Base-by-base conservation (phyloP, 1,139 yeast genomes). In the Candida gigantensis region DNA sequence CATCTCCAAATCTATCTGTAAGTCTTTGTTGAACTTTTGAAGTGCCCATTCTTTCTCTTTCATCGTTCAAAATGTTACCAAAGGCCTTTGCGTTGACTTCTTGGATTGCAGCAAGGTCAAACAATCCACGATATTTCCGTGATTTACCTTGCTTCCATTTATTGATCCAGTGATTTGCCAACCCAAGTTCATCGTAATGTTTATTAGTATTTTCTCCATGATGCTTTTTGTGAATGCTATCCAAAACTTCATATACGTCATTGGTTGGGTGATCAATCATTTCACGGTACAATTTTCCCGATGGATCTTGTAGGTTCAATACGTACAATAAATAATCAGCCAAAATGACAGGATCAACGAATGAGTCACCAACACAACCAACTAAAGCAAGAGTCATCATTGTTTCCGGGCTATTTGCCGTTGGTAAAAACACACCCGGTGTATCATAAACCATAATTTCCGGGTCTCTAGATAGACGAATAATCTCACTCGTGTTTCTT, bases 361-460 rank as follows among this genome's bases (percentile, higher is more conserved):
- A 71, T 7, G 77, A 73, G 2, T 78, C 66, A 41, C 80, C 81
- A n/a, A 90, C 84, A 39, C 95, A 82, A 1, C 95, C 95, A 14
- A 84, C 79, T 17, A 90, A 62, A 2, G 87, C 74, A 29, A 92
- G 65, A 3, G 84, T 77, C 27, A 90, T 65, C 95, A 90, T 87
- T 2, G 88, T 79, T 44, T 81, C 79, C 16, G 74, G 60, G 47
- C 76, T 77, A 38, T 75, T 74, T 6, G 84, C 86, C 16, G 81
- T 77, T 0, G 97, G 97, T 14, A 88, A 65, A 46, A 88, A 80
- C 8, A 92, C 90, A 1, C 98, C 98, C 0, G 98, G 98, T 0
- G 97, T 85, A 57, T 92, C 98, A 50, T 85, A 80, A 10, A 90
- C 71, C 45, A 80, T 74, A 6, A 92, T 74, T 32, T 81, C 81